Evolutionary conservation across 352 stramenopile species (phyloP).

Genomic region (Phytophthora foliorum): DNA sequence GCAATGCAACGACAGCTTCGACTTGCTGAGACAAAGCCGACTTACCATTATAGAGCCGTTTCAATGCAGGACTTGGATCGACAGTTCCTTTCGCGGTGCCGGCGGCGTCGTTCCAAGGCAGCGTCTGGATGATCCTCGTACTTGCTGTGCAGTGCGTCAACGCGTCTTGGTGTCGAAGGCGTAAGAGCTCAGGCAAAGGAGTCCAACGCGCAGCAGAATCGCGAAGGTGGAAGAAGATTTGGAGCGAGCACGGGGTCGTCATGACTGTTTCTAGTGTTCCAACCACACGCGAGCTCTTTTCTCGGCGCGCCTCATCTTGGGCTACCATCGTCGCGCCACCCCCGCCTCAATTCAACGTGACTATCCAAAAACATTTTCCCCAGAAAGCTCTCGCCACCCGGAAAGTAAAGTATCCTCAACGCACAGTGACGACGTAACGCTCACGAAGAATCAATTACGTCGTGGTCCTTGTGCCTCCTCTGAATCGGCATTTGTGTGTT

Average conservation of each 20-base stretch:
- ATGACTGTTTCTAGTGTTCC: too few species aligned
- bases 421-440: neutral
- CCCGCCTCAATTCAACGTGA: conserved; percentile 2
- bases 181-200: too few species aligned
- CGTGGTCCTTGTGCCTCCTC: too few species aligned
- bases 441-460: too few species aligned
- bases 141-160: conserved; percentile 33
- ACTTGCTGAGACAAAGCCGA: conserved; percentile 40
- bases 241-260: neutral
- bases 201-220: too few species aligned
- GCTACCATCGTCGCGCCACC: conserved; percentile 4
- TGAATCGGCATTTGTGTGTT: too few species aligned
- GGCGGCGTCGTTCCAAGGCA: conserved; percentile 20
- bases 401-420: conserved; percentile 7
- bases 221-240: neutral
- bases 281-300: conserved; percentile 2
- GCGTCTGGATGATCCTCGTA: conserved; percentile 27
- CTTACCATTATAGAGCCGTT: conserved; percentile 19
- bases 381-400: too few species aligned
- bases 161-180: conserved; percentile 4
- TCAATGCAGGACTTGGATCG: neutral
- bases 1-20: conserved; percentile 38
- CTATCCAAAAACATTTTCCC: neutral
- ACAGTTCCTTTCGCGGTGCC: conserved; percentile 16
- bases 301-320: conserved; percentile 15